Evolutionary conservation across 192 early-diverging fungal genomes (phyloP).

Genomic region (Entrophospora sp.): DNA sequence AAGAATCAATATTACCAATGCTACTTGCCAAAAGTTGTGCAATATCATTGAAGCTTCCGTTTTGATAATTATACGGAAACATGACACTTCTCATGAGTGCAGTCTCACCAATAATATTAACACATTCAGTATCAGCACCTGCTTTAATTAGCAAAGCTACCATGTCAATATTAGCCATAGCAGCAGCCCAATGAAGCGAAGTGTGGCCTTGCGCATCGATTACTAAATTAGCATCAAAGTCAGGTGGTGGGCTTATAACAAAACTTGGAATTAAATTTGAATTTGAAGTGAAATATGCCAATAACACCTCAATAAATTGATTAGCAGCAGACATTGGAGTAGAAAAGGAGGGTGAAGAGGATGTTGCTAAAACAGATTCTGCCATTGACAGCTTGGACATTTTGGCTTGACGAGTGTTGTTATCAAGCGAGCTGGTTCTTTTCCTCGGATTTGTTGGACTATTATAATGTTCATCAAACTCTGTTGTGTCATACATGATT

Average conservation of each 20-base stretch:
- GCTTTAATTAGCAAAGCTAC: constrained; percentile 64
- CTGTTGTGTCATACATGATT: too few relatives aligned
- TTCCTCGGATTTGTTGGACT: too few relatives aligned
- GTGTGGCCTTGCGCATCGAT: constrained; percentile 96
- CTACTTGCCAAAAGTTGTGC: constrained; percentile 66
- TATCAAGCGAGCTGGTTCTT: too few relatives aligned
- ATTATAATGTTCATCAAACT: too few relatives aligned
- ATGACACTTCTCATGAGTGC: constrained; percentile 84
- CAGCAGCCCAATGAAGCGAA: constrained; percentile 90
- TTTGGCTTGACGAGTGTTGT: too few relatives aligned
- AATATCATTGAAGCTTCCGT: constrained; percentile 62
- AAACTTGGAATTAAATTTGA: constrained; percentile 38
- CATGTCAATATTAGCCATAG: constrained; percentile 69
- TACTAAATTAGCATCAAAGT: constrained; percentile 71
- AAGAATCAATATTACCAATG: constrained; percentile 66
- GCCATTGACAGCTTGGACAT: too few relatives aligned
- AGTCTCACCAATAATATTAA: constrained; percentile 81
- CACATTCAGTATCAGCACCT: constrained; percentile 60
- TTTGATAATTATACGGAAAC: constrained; percentile 80
- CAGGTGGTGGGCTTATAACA: constrained; percentile 37
- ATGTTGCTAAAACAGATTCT: background rate
- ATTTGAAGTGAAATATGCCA: constrained; percentile 37
- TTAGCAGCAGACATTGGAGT: background rate
- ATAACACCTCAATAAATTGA: constrained; percentile 6
- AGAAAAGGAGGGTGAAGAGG: background rate